Evolutionary conservation across 2,329 filamentous ascomycete genomes (phyloP), one percentile per base, ranked within the genome.

Genomic region (Aspergillus sp.): DNA sequence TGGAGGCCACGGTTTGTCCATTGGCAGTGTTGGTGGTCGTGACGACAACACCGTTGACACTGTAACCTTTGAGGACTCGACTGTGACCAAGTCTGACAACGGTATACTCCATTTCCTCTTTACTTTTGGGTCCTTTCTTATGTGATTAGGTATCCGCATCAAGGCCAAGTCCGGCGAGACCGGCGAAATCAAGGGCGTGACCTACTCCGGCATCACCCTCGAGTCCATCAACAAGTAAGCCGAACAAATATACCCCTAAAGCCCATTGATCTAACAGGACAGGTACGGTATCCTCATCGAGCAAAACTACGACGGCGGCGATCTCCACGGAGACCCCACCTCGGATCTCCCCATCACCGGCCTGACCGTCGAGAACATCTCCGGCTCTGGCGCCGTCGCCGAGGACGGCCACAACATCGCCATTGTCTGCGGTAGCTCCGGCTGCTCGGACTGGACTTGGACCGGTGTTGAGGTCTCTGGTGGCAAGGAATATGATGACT

Each of bases 1-100:
- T 57, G 68, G 69, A 33, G 69, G 69, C 24, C 82, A 84, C 67
- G 84, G 83, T 51, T 73, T 87, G 17, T 82, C 80, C 56, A 84
- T 87, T 63, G 83, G 83, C 50, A 83, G 81, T 5, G 81, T 86
- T n/a, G 83, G 83, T 42, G 81, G 81, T 13, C 81, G 83, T 49
- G 67, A 64, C 51, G 73, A 85, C 72, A 86, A 87, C 74, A 71
- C 64, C 7, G 84, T 87, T 52, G 68, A 77, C 24, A 79, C 75
- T 51, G 77, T 87, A n/a, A 75, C 73, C 22, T 81, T 87, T 62
- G 68, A 76, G 34, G 74, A 77, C 59, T 79, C 75, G 9, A 77
- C 71, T 19, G 77, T 86, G 60, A 69, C 64, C 58, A 73, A 85
- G 68, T 85, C 82, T 0, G 70, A 79, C 51, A 84, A 85, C 68